These are phyloP conservation scores for Cyclotella atomus DNA, from an alignment of 108 stramenopile species.

Conservation along the genomic window DNA sequence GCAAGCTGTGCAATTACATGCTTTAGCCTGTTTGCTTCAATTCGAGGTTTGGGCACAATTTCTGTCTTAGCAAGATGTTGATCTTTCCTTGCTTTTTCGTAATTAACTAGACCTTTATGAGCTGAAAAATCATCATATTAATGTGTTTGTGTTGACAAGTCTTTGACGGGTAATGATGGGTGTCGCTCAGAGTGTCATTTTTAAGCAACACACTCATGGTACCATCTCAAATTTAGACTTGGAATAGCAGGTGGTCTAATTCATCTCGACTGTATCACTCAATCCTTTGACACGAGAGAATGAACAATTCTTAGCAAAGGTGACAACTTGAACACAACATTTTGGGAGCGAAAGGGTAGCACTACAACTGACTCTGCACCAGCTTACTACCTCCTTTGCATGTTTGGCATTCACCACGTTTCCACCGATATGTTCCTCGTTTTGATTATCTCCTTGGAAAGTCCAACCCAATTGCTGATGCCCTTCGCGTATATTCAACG, in stretches of 20 bases:
- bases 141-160: no score
- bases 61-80: no score
- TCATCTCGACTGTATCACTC: neutral
- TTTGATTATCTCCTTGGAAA: neutral
- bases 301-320: neutral
- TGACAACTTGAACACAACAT: slow-evolving; percentile 15
- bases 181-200: neutral
- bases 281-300: slow-evolving; percentile 1
- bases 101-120: no score
- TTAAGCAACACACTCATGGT: slow-evolving; percentile 4
- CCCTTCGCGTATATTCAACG: neutral
- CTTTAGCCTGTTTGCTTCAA: no score
- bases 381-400: slow-evolving; percentile 17
- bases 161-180: no score
- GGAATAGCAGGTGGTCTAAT: slow-evolving; percentile 12
- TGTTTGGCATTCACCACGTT: slow-evolving; percentile 11
- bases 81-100: no score
- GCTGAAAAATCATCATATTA: no score
- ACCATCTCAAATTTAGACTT: slow-evolving; percentile 27
- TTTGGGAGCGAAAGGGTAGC: slow-evolving; percentile 9
- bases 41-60: no score
- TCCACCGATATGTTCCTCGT: slow-evolving; percentile 6
- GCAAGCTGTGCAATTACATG: no score
- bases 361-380: neutral
- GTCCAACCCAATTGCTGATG: neutral